These are phyloP conservation scores for Saccharomycopsis lassenensis DNA, from an alignment of 805 yeast species.

Conservation along the genomic window DNA sequence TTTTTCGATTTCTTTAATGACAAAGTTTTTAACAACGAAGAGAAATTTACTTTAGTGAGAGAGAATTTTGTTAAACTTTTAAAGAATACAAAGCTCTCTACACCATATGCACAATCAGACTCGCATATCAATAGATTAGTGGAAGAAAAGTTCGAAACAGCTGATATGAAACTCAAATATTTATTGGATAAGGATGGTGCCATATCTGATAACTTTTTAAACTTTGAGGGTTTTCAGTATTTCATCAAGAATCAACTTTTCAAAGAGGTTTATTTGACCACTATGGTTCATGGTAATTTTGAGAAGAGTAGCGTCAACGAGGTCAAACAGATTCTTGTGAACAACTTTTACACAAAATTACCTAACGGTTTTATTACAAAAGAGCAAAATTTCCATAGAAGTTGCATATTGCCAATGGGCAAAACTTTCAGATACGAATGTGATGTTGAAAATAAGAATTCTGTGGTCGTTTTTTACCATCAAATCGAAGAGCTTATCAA, in stretches of 20 bases:
- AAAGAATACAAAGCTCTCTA: slow-evolving; percentile 58
- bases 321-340: background rate
- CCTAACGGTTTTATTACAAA: too few species aligned
- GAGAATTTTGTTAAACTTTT: slow-evolving; percentile 52
- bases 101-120: slow-evolving; percentile 73
- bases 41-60: slow-evolving; percentile 56
- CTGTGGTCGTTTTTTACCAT: slow-evolving; percentile 69
- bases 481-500: slow-evolving; percentile 57
- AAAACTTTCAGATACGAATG: slow-evolving; percentile 37
- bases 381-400: slow-evolving; percentile 27
- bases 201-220: slow-evolving; percentile 36
- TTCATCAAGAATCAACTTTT: slow-evolving; percentile 26
- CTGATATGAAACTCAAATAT: slow-evolving; percentile 47
- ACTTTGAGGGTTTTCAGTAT: slow-evolving; percentile 35
- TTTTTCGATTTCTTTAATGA: slow-evolving; percentile 25
- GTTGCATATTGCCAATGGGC: slow-evolving; percentile 31
- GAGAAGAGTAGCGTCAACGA: slow-evolving; percentile 21
- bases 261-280: slow-evolving; percentile 54
- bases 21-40: slow-evolving; percentile 19
- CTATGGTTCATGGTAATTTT: slow-evolving; percentile 70
- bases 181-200: slow-evolving; percentile 25
- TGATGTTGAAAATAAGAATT: slow-evolving; percentile 55
- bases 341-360: too few species aligned
- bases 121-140: slow-evolving; percentile 48
- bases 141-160: slow-evolving; percentile 62